phyloP scores from a whole-genome alignment of 306 rosid genomes.

The Cicer bijugum region DNA sequence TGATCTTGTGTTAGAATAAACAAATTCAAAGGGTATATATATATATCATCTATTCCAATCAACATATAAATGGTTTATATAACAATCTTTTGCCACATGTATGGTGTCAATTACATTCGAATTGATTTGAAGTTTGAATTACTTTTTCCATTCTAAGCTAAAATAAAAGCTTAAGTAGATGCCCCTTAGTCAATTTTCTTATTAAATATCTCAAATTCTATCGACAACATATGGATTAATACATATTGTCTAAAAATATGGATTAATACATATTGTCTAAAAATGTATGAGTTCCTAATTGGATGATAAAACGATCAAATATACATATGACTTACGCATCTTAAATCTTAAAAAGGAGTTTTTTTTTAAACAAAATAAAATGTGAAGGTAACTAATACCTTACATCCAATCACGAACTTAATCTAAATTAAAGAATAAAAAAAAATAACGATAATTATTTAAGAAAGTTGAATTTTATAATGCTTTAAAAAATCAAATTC shows the following conservation, averaged over 20 bases:
- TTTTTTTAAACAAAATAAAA: no score
- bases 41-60: neutral
- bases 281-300: neutral
- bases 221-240: no score
- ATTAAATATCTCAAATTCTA: neutral
- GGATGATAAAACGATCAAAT: neutral
- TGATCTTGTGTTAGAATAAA: neutral
- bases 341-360: neutral
- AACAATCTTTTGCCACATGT: constrained; percentile 22
- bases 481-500: no score
- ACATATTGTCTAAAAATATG: no score
- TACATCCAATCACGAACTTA: no score
- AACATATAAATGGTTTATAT: neutral
- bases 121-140: constrained; percentile 6
- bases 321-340: neutral
- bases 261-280: neutral
- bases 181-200: neutral
- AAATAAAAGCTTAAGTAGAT: constrained; percentile 2
- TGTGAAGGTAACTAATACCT: no score
- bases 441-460: no score
- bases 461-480: no score
- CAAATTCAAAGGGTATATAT: constrained; percentile 15
- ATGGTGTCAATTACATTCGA: constrained; percentile 1
- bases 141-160: constrained; percentile 11
- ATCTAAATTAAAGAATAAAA: no score